These are phyloP conservation scores for Syzygium grande DNA, from an alignment of 345 rosid species.

Conservation along the genomic window DNA sequence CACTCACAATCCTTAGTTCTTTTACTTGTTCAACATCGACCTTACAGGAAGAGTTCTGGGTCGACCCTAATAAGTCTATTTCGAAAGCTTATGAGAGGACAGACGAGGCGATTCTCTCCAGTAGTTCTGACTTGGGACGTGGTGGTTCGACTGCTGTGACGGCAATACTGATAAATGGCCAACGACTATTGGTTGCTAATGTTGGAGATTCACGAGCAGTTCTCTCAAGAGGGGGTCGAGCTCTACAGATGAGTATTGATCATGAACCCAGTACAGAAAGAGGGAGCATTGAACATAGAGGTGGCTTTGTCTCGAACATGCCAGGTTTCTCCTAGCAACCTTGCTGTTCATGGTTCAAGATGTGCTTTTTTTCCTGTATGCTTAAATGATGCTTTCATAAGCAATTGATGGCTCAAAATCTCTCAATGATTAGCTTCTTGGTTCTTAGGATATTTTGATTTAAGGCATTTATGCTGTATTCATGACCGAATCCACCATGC, in stretches of 20 bases:
- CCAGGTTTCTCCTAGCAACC: constrained; percentile 34
- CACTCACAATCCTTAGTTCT: background rate
- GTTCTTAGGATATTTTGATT: background rate
- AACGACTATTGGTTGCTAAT: constrained; percentile 50
- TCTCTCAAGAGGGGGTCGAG: constrained; percentile 48
- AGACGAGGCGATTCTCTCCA: constrained; percentile 54
- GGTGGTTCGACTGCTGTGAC: constrained; percentile 84
- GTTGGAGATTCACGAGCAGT: constrained; percentile 72
- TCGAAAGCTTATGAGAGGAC: constrained; percentile 51
- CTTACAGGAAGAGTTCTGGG: constrained; percentile 47
- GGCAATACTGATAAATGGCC: constrained; percentile 51
- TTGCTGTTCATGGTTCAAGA: background rate
- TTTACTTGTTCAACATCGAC: background rate
- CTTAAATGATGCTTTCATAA: background rate
- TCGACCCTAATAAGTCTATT: constrained; percentile 28
- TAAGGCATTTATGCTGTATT: background rate
- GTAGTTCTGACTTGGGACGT: constrained; percentile 46
- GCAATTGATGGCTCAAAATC: background rate
- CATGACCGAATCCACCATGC: background rate
- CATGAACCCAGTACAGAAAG: constrained; percentile 68
- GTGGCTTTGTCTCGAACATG: constrained; percentile 75
- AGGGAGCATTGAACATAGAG: constrained; percentile 46
- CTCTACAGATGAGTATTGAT: constrained; percentile 48
- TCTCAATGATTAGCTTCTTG: background rate
- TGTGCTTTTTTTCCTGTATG: background rate